Evolutionary conservation across 2,329 filamentous ascomycete species (phyloP).

Genomic region (Trichoderma koningii): DNA sequence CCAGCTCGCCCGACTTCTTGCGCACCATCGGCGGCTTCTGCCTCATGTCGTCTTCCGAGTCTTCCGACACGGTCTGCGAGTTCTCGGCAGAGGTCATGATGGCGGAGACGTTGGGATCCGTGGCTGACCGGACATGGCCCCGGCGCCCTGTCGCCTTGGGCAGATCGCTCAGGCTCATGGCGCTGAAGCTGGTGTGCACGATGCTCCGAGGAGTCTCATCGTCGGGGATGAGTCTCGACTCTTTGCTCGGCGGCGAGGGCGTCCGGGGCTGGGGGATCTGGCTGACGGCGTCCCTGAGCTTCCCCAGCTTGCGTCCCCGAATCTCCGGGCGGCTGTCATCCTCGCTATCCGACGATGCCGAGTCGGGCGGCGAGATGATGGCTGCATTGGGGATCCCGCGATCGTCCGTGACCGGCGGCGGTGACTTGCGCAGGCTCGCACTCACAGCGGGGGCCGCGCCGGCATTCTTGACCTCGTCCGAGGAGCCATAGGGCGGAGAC

Average conservation of each 20-base stretch:
- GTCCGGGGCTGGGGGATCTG: slow-evolving; percentile 60
- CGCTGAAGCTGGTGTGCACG: slow-evolving; percentile 53
- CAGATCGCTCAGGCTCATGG: slow-evolving; percentile 48
- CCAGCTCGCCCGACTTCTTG: slow-evolving; percentile 97
- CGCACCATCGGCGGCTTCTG: slow-evolving; percentile 89
- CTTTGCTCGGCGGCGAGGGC: slow-evolving; percentile 52
- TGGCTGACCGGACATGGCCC: slow-evolving; percentile 57
- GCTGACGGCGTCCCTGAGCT: slow-evolving; percentile 76
- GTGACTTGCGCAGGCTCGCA: slow-evolving; percentile 73
- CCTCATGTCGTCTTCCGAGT: slow-evolving; percentile 61
- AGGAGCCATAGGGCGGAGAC: slow-evolving; percentile 49
- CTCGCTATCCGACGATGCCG: slow-evolving; percentile 76
- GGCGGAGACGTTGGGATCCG: slow-evolving; percentile 54
- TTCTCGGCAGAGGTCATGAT: slow-evolving; percentile 52
- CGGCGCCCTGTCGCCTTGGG: slow-evolving; percentile 43
- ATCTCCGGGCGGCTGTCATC: slow-evolving; percentile 65
- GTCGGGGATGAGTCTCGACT: slow-evolving; percentile 12
- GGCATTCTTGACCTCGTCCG: slow-evolving; percentile 42
- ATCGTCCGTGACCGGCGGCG: slow-evolving; percentile 74
- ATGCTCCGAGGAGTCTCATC: slow-evolving; percentile 11
- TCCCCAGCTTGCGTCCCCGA: slow-evolving; percentile 53
- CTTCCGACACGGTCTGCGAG: slow-evolving; percentile 58
- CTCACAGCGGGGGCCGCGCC: slow-evolving; percentile 46
- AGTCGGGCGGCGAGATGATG: slow-evolving; percentile 90
- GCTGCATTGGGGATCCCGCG: slow-evolving; percentile 77